Percentiles rank a stretch among this genome's conserved stretches.
phyloP scores from a whole-genome alignment of 345 rosid species.

The Hypericum androsaemum region DNA sequence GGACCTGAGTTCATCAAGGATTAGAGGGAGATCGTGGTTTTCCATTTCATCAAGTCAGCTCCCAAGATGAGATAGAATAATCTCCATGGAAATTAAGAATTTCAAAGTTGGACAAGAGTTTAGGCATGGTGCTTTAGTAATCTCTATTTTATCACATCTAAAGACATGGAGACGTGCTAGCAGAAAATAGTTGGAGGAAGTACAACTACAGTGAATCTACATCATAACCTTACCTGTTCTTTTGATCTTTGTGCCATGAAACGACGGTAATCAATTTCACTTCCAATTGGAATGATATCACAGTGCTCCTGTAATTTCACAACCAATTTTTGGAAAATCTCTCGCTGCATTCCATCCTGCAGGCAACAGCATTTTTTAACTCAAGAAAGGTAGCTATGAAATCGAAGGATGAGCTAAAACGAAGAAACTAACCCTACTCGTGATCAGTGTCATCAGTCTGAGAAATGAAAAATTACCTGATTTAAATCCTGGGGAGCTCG shows the following conservation, averaged over 20 bases:
- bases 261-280: slow-evolving; percentile 82
- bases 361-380: slow-evolving; percentile 11
- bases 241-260: slow-evolving; percentile 48
- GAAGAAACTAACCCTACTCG: neutral
- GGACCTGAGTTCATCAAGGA: too few species aligned
- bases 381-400: neutral
- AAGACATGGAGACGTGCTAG: too few species aligned
- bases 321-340: slow-evolving; percentile 64
- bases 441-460: neutral
- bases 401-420: slow-evolving; percentile 1
- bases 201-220: too few species aligned
- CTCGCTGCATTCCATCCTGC: slow-evolving; percentile 93
- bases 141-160: too few species aligned
- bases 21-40: too few species aligned
- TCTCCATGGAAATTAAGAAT: too few species aligned
- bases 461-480: slow-evolving; percentile 40
- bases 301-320: slow-evolving; percentile 64
- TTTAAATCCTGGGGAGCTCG: slow-evolving; percentile 81
- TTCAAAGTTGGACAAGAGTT: too few species aligned
- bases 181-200: too few species aligned
- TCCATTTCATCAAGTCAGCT: too few species aligned
- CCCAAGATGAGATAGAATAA: too few species aligned
- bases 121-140: too few species aligned
- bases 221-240: slow-evolving; percentile 31
- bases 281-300: slow-evolving; percentile 62